Conservation (phyloP, 768 basidiomycete species). For the Chalciporus pseudorubinellus region DNA sequence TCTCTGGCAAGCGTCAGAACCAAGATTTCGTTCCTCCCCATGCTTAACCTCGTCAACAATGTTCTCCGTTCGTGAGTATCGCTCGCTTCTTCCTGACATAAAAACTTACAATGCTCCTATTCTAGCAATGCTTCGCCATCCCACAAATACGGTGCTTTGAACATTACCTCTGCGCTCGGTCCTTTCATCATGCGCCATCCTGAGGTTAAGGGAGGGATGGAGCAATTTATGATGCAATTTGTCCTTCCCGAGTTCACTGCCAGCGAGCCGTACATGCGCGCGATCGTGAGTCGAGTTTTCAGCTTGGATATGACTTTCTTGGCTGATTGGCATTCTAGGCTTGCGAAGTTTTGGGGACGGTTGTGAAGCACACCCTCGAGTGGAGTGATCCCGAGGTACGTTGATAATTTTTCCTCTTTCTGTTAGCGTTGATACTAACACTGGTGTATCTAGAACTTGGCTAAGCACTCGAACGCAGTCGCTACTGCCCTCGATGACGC, state of each 20-base stretch:
- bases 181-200: slow-evolving; percentile 84
- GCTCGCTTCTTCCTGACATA: background rate
- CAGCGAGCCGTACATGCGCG: slow-evolving; percentile 69
- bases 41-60: slow-evolving; percentile 73
- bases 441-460: slow-evolving; percentile 48
- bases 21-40: slow-evolving; percentile 77
- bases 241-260: slow-evolving; percentile 72
- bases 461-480: slow-evolving; percentile 61
- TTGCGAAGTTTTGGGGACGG: slow-evolving; percentile 74
- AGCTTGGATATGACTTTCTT: background rate
- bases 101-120: background rate
- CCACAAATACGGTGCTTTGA: slow-evolving; percentile 82
- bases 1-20: slow-evolving; percentile 76
- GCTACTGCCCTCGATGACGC: slow-evolving; percentile 70
- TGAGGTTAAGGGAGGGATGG: slow-evolving; percentile 73
- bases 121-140: slow-evolving; percentile 49
- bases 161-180: slow-evolving; percentile 74
- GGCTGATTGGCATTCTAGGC: slow-evolving; percentile 45
- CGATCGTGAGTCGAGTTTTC: slow-evolving; percentile 54
- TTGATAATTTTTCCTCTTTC: background rate
- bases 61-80: slow-evolving; percentile 62
- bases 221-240: slow-evolving; percentile 69
- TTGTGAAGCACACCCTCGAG: slow-evolving; percentile 64
- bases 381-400: slow-evolving; percentile 65
- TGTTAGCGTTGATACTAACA: background rate